Conservation (phyloP, 164 flowering plant genomes). For the Nymphaea colorata region DNA sequence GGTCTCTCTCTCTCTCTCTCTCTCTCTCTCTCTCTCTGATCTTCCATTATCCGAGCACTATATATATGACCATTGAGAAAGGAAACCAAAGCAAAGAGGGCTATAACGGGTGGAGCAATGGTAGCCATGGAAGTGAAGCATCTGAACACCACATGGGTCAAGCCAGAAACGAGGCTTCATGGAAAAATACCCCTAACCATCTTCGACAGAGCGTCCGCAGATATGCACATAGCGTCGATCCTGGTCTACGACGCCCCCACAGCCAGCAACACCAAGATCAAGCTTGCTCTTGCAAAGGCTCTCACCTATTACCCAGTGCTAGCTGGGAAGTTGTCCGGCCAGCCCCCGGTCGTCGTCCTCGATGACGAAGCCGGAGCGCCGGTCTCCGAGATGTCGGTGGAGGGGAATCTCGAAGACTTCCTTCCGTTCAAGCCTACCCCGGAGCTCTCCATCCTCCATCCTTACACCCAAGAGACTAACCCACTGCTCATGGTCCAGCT, state of each 20-base stretch:
- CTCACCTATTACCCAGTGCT: slow-evolving; percentile 2
- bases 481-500: slow-evolving; percentile 2
- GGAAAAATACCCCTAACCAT: slow-evolving; percentile 5
- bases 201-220: slow-evolving; percentile 5
- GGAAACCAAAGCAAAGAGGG: too few relatives aligned
- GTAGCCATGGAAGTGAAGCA: neutral
- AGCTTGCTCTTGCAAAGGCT: neutral
- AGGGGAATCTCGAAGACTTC: neutral
- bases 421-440: neutral
- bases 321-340: neutral
- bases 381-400: neutral
- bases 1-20: too few relatives aligned
- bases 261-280: slow-evolving; percentile 1
- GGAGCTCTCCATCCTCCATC: neutral
- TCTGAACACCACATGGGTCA: neutral
- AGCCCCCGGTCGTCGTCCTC: neutral
- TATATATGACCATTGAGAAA: too few relatives aligned
- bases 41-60: too few relatives aligned
- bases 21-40: too few relatives aligned
- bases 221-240: slow-evolving; percentile 1
- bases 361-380: slow-evolving; percentile 3
- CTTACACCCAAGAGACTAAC: neutral
- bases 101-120: neutral
- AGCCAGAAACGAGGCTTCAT: neutral
- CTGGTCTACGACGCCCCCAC: slow-evolving; percentile 1